Base-by-base conservation (phyloP, 257 asterid genomes). In the Linderniella brevidens region DNA sequence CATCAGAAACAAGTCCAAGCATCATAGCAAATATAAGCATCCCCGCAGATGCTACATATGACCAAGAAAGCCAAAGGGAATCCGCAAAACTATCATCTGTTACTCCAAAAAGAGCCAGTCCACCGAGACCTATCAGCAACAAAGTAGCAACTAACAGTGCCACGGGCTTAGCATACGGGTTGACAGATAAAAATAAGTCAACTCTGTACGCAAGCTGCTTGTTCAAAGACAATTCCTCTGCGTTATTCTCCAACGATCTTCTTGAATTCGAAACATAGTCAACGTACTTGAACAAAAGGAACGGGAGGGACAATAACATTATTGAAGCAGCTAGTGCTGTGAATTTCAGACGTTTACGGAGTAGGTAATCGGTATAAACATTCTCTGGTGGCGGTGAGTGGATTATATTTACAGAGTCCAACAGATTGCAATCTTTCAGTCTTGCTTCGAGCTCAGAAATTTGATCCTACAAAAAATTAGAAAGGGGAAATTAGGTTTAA, bases 1-100 rank as follows among this genome's bases (percentile, higher is more conserved):
- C 86, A 80, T 85, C 95, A 47, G 87, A 80, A 52, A 85, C 92
- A 40, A 85, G 85, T 55, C 93, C 95, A 56, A 85, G 95, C 95
- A 85, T 80, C 95, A 85, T 85, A 46, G 92, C 93, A 73, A 85
- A 85, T 59, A 85, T 80, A 58, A 85, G 93, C 95, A 85, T 85
- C 63, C 95, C 95, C 60, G 93, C 93, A 9, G 78, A 85, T 35
- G 92, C 95, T 37, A 80, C 71, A 60, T 80, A 84, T 32, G 93
- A 75, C 95, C 95, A 84, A 41, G 93, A 84, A 51, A 84, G 63
- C 95, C 92, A 84, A 54, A 84, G 73, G 58, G 78, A 73, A 68
- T 76, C 82, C 5, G 92, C 84, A 67, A 84, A 61, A 59, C 80
- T 48, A 57, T 78, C 92, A 53, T 71, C 70, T 50, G 85, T 78